A percentile compares a stretch with the other conserved stretches of the same genome.
Evolutionary conservation across 441 rosid genomes (phyloP).

Genomic region (Theobroma grandiflorum): DNA sequence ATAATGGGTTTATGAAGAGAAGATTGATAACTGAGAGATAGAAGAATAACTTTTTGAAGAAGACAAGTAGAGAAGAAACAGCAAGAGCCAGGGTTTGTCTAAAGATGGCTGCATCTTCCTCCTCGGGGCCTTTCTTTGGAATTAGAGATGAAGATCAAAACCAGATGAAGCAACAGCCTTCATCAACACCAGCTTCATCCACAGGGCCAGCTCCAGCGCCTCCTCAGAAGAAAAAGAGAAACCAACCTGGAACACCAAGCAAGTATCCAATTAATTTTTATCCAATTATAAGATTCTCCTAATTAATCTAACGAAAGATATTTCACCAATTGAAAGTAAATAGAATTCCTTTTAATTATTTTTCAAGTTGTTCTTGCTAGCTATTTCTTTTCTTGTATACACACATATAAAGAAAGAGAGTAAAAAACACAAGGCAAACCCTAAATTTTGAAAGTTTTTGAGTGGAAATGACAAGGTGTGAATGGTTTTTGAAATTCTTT

Average conservation of each 20-base stretch:
- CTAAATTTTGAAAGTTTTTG: constrained; percentile 26
- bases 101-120: constrained; percentile 80
- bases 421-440: constrained; percentile 14
- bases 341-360: neutral
- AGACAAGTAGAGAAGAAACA: neutral
- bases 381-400: neutral
- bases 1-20: neutral
- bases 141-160: constrained; percentile 67
- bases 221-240: constrained; percentile 79
- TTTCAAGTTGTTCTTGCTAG: neutral
- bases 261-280: constrained; percentile 52
- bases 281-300: constrained; percentile 14
- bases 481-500: neutral
- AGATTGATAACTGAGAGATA: neutral
- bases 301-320: neutral
- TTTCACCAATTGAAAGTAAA: constrained; percentile 3
- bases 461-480: constrained; percentile 24
- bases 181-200: constrained; percentile 57
- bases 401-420: neutral
- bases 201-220: constrained; percentile 52
- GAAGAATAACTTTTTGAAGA: neutral
- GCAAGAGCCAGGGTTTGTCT: neutral
- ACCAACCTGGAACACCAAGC: constrained; percentile 93
- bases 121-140: constrained; percentile 76
- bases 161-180: constrained; percentile 63